Evolutionary conservation across 1,284 basidiomycete genomes (phyloP).

Genomic region (Golubevia sp.): DNA sequence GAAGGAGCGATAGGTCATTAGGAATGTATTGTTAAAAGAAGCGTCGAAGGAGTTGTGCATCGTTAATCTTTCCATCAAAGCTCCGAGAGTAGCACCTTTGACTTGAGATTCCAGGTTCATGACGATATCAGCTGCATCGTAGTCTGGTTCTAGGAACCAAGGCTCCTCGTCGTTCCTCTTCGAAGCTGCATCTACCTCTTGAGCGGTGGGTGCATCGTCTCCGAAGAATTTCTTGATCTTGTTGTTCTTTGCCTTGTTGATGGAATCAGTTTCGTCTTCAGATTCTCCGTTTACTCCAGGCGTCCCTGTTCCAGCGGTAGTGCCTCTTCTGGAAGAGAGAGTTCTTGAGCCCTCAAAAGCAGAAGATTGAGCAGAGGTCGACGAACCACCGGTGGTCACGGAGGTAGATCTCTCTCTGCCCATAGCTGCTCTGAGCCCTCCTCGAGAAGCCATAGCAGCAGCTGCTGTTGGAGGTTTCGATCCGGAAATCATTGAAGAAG

Average conservation of each 20-base stretch:
- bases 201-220: conserved; percentile 66
- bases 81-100: conserved; percentile 81
- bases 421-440: too few relatives aligned
- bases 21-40: conserved; percentile 85
- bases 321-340: conserved; percentile 16
- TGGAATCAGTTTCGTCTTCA: conserved; percentile 23
- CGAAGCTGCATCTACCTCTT: conserved; percentile 61
- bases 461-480: too few relatives aligned
- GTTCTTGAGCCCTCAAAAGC: conserved; percentile 12
- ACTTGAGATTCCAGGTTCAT: conserved; percentile 74
- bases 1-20: conserved; percentile 97
- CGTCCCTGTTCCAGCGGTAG: conserved; percentile 2
- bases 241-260: conserved; percentile 7
- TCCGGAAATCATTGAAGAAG: not conserved
- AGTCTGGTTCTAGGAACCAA: conserved; percentile 79
- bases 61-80: conserved; percentile 85
- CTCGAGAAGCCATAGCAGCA: too few relatives aligned
- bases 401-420: conserved; percentile 30
- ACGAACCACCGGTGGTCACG: conserved; percentile 30
- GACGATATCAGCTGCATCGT: conserved; percentile 77
- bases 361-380: conserved; percentile 15
- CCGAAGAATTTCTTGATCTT: conserved; percentile 73
- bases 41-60: conserved; percentile 73
- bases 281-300: conserved; percentile 6
- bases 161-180: conserved; percentile 66